phyloP scores from a whole-genome alignment of 352 stramenopile genomes.

The Globisporangium viniferum region DNA sequence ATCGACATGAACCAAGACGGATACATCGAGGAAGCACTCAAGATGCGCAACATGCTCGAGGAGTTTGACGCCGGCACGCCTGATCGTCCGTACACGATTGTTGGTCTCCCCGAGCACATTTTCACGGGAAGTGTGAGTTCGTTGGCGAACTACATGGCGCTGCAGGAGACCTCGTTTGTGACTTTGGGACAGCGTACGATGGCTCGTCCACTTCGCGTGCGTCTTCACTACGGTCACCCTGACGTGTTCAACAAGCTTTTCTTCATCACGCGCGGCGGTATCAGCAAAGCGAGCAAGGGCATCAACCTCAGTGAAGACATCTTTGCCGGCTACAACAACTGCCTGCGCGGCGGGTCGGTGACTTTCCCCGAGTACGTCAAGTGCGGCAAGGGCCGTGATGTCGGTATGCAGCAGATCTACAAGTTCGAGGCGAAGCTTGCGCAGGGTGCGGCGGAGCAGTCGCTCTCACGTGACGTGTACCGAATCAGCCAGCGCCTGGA shows the following conservation, averaged over 20 bases:
- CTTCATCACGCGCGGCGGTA: conserved; percentile 98
- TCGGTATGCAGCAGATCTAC: conserved; percentile 99
- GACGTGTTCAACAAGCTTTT: conserved; percentile 99
- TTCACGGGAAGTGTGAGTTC: conserved; percentile 99
- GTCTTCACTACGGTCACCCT: conserved; percentile 98
- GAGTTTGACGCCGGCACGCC: conserved; percentile 92
- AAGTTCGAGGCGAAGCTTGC: conserved; percentile 99
- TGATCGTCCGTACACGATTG: conserved; percentile 90
- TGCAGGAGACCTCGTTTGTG: conserved; percentile 99
- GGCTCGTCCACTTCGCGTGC: conserved; percentile 93
- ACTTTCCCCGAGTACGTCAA: conserved; percentile 99
- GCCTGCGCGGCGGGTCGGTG: conserved; percentile 94
- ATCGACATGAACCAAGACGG: conserved; percentile 99
- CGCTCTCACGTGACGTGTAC: conserved; percentile 97
- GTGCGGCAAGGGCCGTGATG: conserved; percentile 98
- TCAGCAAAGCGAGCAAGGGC: conserved; percentile 98
- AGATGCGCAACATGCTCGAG: conserved; percentile 98
- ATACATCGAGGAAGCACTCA: conserved; percentile 98
- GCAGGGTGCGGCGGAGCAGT: conserved; percentile 97
- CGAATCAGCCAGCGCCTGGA: conserved; percentile 96
- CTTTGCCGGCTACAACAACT: conserved; percentile 99
- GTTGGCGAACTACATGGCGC: conserved; percentile 99
- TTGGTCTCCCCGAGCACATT: conserved; percentile 99
- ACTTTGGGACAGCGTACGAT: conserved; percentile 97
- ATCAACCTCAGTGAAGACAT: conserved; percentile 99